Evolutionary conservation across 1,284 basidiomycete species (phyloP), one percentile per base, ranked within the genome.

Genomic region (Cryptococcus sp.): DNA sequence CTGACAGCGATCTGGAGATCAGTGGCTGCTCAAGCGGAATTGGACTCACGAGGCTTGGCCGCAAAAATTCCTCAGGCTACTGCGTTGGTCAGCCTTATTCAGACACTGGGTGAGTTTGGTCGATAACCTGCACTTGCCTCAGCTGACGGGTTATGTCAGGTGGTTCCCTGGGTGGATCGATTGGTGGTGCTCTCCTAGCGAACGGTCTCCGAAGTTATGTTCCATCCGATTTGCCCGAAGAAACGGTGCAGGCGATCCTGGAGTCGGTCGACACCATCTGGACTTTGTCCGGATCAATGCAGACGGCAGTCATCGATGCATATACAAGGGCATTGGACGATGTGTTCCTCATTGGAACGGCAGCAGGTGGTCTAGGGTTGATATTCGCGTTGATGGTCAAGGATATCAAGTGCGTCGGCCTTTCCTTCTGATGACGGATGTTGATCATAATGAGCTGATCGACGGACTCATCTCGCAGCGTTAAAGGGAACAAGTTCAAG

Each of bases 1-100:
- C 55, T 30, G 43, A 22, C 13, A 46, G 6, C 30, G 49, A 16
- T 57, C 3, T 38, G 16, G 19, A 3, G 23, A 20, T 25, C 47
- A 52, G 55, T 60, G 39, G 58, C 58, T 30, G 58, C 54, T 3
- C 54, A 55, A 20, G 58, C 58, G 13, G 58, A 60, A 41, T 5
- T 60, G 48, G 53, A 60, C 48, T 25, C n/a, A 19, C 20, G 46
- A 11, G 47, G 48, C 3, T 38, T 60, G 23, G n/a, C 43, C 17
- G 43, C 22, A 4, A 49, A 55, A 15, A 60, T 60, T 25, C 58
- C 58, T 35, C 58, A 60, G 50, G 58, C 58, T 3, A 51, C 48
- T 15, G 58, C 58, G 13, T 48, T 60, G 13, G 58, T 60, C 53
- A 39, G 45, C 16, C 39, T 60, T 42, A 17, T 51, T 17, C 52